phyloP scores from a whole-genome alignment of 73 alveolate species.

The Paramecium primaurelia region DNA sequence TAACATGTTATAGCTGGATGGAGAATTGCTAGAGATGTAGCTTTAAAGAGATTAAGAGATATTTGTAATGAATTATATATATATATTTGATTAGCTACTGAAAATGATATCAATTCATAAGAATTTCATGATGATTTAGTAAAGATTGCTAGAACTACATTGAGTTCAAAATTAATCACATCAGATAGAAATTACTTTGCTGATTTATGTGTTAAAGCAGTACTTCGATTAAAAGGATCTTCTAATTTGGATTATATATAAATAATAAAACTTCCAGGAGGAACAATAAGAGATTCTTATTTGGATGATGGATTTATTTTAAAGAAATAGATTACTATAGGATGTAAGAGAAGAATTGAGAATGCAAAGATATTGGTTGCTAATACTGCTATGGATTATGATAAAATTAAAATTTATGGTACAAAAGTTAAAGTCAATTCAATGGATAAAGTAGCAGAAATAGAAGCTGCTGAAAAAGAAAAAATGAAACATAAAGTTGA shows the following conservation, averaged over 20 bases:
- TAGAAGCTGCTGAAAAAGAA: constrained; percentile 96
- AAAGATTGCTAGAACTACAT: constrained; percentile 95
- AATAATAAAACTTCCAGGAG: constrained; percentile 96
- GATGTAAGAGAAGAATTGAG: constrained; percentile 84
- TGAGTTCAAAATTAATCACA: constrained; percentile 91
- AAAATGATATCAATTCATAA: constrained; percentile 75
- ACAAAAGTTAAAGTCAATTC: constrained; percentile 95
- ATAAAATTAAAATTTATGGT: constrained; percentile 97
- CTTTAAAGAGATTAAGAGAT: constrained; percentile 71
- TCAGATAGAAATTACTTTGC: constrained; percentile 94
- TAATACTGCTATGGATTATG: constrained; percentile 97
- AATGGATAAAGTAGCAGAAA: constrained; percentile 91
- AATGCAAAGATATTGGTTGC: constrained; percentile 92
- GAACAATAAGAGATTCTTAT: constrained; percentile 91
- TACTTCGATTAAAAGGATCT: constrained; percentile 90
- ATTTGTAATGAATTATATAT: neutral
- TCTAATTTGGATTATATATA: constrained; percentile 90
- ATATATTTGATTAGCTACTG: constrained; percentile 63
- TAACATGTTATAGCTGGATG: constrained; percentile 89
- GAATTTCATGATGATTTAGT: constrained; percentile 85
- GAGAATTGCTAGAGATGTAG: constrained; percentile 95
- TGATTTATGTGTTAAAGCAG: constrained; percentile 96
- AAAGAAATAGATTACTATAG: constrained; percentile 91
- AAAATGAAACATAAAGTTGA: constrained; percentile 96
- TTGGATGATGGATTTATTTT: constrained; percentile 96